Percentiles rank a stretch among this genome's conserved stretches.
phyloP scores from a whole-genome alignment of 768 basidiomycete genomes.

The Suillus alpinus region DNA sequence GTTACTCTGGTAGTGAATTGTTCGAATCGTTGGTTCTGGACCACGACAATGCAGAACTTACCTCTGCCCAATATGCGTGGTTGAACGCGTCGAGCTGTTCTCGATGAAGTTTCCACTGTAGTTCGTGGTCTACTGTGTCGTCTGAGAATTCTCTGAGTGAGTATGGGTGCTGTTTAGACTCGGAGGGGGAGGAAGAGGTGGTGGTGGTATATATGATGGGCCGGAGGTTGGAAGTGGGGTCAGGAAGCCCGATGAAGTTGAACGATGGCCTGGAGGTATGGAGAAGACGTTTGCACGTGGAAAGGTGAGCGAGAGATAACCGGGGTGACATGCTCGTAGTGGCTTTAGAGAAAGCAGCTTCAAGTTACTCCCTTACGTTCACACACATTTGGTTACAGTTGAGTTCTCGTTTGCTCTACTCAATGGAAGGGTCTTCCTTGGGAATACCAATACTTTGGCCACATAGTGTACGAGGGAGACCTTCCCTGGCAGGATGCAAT shows the following conservation, averaged over 20 bases:
- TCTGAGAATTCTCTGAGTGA: conserved; percentile 68
- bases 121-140: conserved; percentile 38
- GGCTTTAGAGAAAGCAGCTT: background rate
- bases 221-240: conserved; percentile 77
- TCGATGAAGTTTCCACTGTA: conserved; percentile 68
- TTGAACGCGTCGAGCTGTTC: conserved; percentile 75
- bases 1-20: conserved; percentile 55
- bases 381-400: background rate
- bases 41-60: conserved; percentile 36
- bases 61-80: conserved; percentile 79
- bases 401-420: background rate
- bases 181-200: conserved; percentile 31
- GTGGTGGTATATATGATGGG: conserved; percentile 74
- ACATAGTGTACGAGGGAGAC: background rate
- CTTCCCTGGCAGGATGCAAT: background rate
- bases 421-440: background rate
- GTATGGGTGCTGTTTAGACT: conserved; percentile 57
- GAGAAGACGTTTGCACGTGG: conserved; percentile 8
- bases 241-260: conserved; percentile 64
- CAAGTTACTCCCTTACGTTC: background rate
- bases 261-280: conserved; percentile 25
- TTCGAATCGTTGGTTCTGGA: conserved; percentile 3
- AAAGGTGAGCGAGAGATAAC: background rate
- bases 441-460: too few relatives aligned
- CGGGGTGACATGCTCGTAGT: background rate